Base-by-base conservation (phyloP, 495 filamentous ascomycete species). In the Penicillium ucsense region DNA sequence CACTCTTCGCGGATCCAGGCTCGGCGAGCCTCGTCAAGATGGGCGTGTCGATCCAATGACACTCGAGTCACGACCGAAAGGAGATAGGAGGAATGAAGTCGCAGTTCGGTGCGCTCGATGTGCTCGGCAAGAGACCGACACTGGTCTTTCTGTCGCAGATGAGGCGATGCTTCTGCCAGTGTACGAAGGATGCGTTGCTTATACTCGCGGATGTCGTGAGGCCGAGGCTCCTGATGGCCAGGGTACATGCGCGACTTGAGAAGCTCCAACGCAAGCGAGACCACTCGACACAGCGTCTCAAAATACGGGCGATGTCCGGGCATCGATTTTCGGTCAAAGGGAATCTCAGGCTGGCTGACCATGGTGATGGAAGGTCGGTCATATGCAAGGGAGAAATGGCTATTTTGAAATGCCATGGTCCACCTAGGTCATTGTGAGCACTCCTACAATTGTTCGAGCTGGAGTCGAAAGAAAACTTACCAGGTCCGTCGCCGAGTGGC, bases 371-470 rank as follows among this genome's bases (percentile, higher is more conserved):
- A 77, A 10, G 73, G 75, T 36, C 79, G 61, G 51, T 82, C 79
- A 63, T 80, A 82, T 4, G 77, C 75, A 27, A 82, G 71, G 5
- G 76, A 80, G 36, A 82, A 72, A 42, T 81, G 70, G 45, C 74
- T 78, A 48, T 82, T 79, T 49, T 81, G 79, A 62, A 79, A 82
- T 4, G 79, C 68, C 59, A 82, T 71, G 9, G 75, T 64, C 78
- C 79, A 82, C 70, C 67, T 71, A 31, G 11, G 64, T 48, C 40
- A 47, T 10, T 3, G 12, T 6, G 20, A 9, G 34, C 8, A 37
- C 41, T 8, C 4, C 27, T 32, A 38, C 5, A 35, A 42, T 30
- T 8, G 3, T 6, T 8, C 7, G 27, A 8, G 8, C 34, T 31
- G 20, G 2, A 20, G 20, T 20, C 20, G 20, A 20, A 20, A 20